Evolutionary conservation across 2,329 filamentous ascomycete species (phyloP), one percentile per base, ranked within the genome.

Genomic region (Phyllosticta citribraziliensis): DNA sequence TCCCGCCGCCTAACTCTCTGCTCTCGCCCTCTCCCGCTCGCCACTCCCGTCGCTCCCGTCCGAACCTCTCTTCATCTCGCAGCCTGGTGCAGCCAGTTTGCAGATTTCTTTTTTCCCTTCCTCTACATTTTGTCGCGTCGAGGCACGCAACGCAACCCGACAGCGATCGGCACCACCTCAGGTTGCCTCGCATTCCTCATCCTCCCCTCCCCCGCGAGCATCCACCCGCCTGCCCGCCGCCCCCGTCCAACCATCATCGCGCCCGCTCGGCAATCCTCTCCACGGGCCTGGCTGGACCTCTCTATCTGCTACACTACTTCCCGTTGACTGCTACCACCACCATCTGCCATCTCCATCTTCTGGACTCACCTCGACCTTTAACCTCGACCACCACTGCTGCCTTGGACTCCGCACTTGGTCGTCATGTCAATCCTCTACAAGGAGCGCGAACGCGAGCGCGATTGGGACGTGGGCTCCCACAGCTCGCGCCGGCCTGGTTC

Each of bases 371-470:
- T 6, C 12, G 3, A 19, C n/a, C 40, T n/a, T n/a, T n/a, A n/a
- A n/a, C 14, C n/a, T 2, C n/a, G 17, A 8, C 40, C 6, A 40
- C 35, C 12, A n/a, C 40, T n/a, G 40, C 8, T 47, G 40, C 14
- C 40, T 47, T n/a, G 40, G 6, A n/a, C 40, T n/a, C 40, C 14
- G 40, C 40, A n/a, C 40, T 30, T n/a, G 40, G 40, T 27, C 63
- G 63, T 64, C 68, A 77, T 77, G 76, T 80, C 78, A 52, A 73
- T 75, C 68, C 70, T 78, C 65, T 77, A 75, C 69, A 75, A 71
- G 63, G 76, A 79, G 67, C 70, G 73, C 62, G 73, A 75, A 58
- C 73, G 76, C 57, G 75, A 40, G 35, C 74, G 75, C 64, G 76
- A 78, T 66, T 76, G 75, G 70, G 76, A 78, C 53, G 69, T 72